Evolutionary conservation across 2,329 filamentous ascomycete species (phyloP), one percentile per base, ranked within the genome.

Genomic region (Sporothrix phasma): DNA sequence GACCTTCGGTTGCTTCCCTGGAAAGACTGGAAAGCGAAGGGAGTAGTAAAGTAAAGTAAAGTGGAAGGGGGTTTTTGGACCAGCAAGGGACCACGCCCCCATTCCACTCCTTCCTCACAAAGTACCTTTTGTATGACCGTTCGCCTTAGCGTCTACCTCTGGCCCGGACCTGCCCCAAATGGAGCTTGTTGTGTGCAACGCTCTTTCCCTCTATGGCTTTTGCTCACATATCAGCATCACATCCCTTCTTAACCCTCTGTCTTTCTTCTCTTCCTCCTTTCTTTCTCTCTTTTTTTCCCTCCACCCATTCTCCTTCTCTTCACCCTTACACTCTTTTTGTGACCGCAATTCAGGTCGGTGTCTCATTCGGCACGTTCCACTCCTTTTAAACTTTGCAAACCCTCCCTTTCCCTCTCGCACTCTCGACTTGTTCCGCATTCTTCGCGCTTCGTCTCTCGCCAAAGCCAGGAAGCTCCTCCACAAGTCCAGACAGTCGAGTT

Each of bases 311-410:
- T 56, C 24, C 41, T 46, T 41, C 47, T 64, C 41, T 61, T 63
- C 61, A 59, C 39, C 62, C 41, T 62, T 53, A 62, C 67, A 37
- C 53, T 66, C 66, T 69, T 67, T 37, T 31, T 63, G 17, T 56
- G 60, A 39, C 62, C 59, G 47, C 63, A 61, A 41, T 29, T 24
- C 41, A 46, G 66, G 67, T 63, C 67, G 26, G 62, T 64, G 63
- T 67, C 67, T 65, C 19, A 13, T 67, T 34, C 58, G 65, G 62
- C 63, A 66, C 67, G 53, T 65, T 64, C 19, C 67, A 67, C 49
- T 65, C 65, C 65, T 61, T 67, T 37, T 6, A 26, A 45, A 17
- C 43, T 62, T 34, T 39, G 34, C 45, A 46, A 65, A 41, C 54
- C 51, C 54, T 61, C 43, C 49, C 58, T 62, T 17, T 29, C 58